Evolutionary conservation across 2,329 filamentous ascomycete genomes (phyloP), one percentile per base, ranked within the genome.

Genomic region (Monosporascus ibericus): DNA sequence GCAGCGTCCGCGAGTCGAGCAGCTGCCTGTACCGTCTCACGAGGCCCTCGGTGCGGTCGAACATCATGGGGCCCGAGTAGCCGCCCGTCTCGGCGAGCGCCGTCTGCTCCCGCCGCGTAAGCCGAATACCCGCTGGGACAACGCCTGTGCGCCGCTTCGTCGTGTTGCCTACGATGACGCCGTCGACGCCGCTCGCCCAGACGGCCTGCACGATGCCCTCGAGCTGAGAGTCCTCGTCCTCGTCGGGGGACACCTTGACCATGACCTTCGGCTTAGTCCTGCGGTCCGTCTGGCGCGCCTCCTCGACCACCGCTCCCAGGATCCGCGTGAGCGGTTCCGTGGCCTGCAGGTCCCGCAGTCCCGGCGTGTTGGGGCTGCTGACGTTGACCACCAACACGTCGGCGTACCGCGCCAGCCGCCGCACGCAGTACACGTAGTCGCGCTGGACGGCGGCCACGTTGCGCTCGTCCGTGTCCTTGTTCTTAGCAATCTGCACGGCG

Each of bases 351-450:
- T 90, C 87, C 24, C 94, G 84, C 48, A 97, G 79, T 0, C 94
- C 92, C 0, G 92, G 92, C 0, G 92, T 97, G 72, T 99, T 99
- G 24, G 94, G 94, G 62, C 89, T 95, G 65, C 91, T 96, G 48
- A 99, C 94, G 64, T 99, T 99, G 65, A 99, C 94, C 7, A 97
- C 92, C n/a, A 99, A 75, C 37, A 99, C 87, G 64, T 99, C 94
- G 11, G 94, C 91, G 67, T 96, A 99, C 48, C 80, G 86, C 4
- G 87, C 94, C 38, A 99, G 75, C 46, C 85, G 80, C 51, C 87
- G 78, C 3, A 96, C 92, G 63, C 92, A 96, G 69, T 88, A 89
- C n/a, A 94, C 88, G 66, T 97, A 96, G 66, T 86, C 83, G 62
- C 87, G 82, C 24, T 81, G 79, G 48, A 97, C 87, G 34, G 91